Evolutionary conservation across 1,284 basidiomycete genomes (phyloP), one percentile per base, ranked within the genome.

Genomic region (Fomitopsis pinicola): DNA sequence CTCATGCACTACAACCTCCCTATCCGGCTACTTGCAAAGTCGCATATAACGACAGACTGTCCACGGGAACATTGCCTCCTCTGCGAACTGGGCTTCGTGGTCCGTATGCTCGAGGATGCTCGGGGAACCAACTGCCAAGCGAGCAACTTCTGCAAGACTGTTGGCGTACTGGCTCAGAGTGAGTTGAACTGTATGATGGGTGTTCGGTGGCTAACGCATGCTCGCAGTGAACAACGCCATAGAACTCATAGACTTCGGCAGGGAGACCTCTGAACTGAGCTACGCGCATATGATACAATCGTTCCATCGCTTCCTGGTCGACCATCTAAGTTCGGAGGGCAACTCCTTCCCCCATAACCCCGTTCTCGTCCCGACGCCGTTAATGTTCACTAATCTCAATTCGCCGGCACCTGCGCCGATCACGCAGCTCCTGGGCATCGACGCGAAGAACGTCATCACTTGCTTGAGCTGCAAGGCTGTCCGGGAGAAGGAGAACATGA

Each of bases 21-120:
- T 0, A 85, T 98, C 48, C 85, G 95, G 38, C 81, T 77, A 17
- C 78, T 97, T 42, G 95, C 95, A 15, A 95, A 93, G 75, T 92
- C 92, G 0, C 97, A 99, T 71, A 95, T 95, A 64, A 89, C 91
- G 1, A 90, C 89, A 2, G 86, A 91, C 60, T 99, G 97, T 72
- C 83, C 84, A 26, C 84, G 89, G 64, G 95, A 98, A 68, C 89
- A 97, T 72, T 99, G 97, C 73, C 78, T 99, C 10, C 78, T 98
- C 1, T 99, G 97, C 72, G 97, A 99, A 75, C 82, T 97, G 10
- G 97, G 97, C 2, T 99, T 99, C 73, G 85, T 97, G 40, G 91
- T 91, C 66, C 85, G 94, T 40, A 99, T 98, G 96, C 82, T 99
- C 30, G 93, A 97, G 73, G 95, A 98, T 70, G 97, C 97, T 0